phyloP scores from a whole-genome alignment of 2,329 filamentous ascomycete species.

The Fusarium neocosmosporiellum region DNA sequence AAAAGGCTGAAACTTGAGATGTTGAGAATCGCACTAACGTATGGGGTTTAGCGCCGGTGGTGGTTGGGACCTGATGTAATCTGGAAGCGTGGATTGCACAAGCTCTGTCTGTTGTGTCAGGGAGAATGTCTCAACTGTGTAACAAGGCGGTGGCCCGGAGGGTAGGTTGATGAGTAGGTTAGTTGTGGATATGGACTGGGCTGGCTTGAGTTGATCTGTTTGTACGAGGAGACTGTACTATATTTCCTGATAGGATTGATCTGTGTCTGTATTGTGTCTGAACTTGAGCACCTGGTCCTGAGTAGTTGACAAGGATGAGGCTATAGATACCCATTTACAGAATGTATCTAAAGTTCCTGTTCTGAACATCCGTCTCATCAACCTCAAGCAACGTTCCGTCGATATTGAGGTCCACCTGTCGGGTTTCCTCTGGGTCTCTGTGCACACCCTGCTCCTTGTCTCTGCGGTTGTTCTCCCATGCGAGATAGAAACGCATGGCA shows the following conservation, averaged over 20 bases:
- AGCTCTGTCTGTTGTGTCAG: not conserved
- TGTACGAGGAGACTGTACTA: not conserved
- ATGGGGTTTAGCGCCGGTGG: not conserved
- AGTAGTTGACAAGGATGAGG: not conserved
- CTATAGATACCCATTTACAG: not conserved
- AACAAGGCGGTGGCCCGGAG: not conserved
- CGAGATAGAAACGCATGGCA: slow-evolving; percentile 7
- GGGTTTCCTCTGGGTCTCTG: slow-evolving; percentile 19
- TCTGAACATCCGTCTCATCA: slow-evolving; percentile 27
- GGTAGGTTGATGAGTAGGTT: not conserved
- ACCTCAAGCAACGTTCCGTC: slow-evolving; percentile 18
- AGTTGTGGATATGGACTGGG: not conserved
- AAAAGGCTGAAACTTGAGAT: not conserved
- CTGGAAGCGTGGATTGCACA: not conserved
- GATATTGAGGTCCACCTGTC: slow-evolving; percentile 14
- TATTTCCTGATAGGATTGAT: not conserved
- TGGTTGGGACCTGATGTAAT: not conserved
- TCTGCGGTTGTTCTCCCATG: slow-evolving; percentile 43
- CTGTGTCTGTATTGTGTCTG: not conserved
- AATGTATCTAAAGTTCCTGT: slow-evolving; percentile 19
- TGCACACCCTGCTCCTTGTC: slow-evolving; percentile 21
- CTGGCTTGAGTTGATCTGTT: not conserved
- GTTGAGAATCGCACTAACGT: not conserved
- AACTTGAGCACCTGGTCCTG: not conserved
- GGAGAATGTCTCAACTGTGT: not conserved